Evolutionary conservation across 331 rosid species (phyloP).

Genomic region (Malus hybrid): DNA sequence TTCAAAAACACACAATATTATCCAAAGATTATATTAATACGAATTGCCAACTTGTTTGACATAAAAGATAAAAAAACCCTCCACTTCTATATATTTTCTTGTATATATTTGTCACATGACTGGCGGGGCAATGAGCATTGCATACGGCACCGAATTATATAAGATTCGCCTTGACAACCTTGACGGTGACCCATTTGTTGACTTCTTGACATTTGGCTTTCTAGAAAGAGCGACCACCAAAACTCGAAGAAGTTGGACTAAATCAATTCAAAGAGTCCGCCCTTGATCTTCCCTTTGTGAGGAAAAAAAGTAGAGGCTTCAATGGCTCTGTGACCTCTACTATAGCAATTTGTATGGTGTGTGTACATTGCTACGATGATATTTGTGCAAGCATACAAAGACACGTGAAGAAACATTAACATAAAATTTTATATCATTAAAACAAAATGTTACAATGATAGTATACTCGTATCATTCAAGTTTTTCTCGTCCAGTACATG

Average conservation of each 20-base stretch:
- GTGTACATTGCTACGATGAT: too few relatives aligned
- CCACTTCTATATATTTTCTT: not conserved
- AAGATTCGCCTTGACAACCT: not conserved
- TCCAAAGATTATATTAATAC: not conserved
- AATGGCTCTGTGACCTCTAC: not conserved
- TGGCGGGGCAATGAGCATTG: not conserved
- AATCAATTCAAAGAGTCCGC: not conserved
- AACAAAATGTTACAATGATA: fast-evolving
- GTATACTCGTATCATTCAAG: too few relatives aligned
- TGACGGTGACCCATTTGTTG: not conserved
- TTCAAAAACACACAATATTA: not conserved
- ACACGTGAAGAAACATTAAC: too few relatives aligned
- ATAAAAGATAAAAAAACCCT: not conserved
- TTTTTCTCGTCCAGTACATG: not conserved
- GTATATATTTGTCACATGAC: not conserved
- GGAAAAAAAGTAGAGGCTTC: not conserved
- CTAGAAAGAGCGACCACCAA: not conserved
- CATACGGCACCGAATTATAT: not conserved
- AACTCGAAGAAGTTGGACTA: not conserved
- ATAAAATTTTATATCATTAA: too few relatives aligned
- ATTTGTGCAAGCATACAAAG: too few relatives aligned
- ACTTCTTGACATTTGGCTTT: not conserved
- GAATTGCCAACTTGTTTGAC: not conserved
- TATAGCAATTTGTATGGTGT: too few relatives aligned
- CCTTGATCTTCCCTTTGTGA: not conserved